Evolutionary conservation across 805 yeast genomes (phyloP).

Genomic region (Pachysolen tannophilus): DNA sequence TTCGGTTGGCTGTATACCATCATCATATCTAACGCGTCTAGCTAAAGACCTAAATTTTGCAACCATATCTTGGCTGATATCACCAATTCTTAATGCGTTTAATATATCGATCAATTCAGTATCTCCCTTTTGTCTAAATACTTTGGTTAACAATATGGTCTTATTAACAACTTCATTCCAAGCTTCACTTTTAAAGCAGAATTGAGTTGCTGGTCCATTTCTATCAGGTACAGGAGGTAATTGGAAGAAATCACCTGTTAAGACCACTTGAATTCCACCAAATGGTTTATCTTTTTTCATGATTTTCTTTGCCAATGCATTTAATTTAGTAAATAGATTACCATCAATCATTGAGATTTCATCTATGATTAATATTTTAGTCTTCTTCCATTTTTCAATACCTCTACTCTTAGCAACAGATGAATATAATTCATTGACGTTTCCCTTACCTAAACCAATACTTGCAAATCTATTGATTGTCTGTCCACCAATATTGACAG

Average conservation of each 20-base stretch:
- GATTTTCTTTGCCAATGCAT: conserved; percentile 52
- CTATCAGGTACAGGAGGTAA: conserved; percentile 76
- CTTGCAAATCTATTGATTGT: conserved; percentile 85
- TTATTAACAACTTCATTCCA: conserved; percentile 62
- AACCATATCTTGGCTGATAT: conserved; percentile 41
- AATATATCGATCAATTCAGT: conserved; percentile 66
- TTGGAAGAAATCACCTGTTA: conserved; percentile 96
- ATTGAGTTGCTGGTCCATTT: conserved; percentile 29
- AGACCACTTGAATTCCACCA: conserved; percentile 87
- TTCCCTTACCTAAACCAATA: conserved; percentile 66
- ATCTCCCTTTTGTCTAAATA: conserved; percentile 87
- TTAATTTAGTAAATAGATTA: conserved; percentile 63
- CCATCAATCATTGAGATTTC: conserved; percentile 95
- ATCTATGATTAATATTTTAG: conserved; percentile 75
- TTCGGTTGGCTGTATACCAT: conserved; percentile 85
- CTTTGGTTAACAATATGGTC: conserved; percentile 66
- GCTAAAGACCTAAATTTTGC: conserved; percentile 41
- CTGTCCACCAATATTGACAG: conserved; percentile 85
- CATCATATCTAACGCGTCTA: conserved; percentile 51
- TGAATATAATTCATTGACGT: conserved; percentile 34
- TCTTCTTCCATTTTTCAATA: conserved; percentile 51
- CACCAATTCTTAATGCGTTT: conserved; percentile 73
- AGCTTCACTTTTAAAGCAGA: conserved; percentile 66
- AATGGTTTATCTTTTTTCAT: conserved; percentile 53
- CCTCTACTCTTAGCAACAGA: conserved; percentile 38